phyloP scores from a whole-genome alignment of 768 basidiomycete species.

The Trametes meyenii region DNA sequence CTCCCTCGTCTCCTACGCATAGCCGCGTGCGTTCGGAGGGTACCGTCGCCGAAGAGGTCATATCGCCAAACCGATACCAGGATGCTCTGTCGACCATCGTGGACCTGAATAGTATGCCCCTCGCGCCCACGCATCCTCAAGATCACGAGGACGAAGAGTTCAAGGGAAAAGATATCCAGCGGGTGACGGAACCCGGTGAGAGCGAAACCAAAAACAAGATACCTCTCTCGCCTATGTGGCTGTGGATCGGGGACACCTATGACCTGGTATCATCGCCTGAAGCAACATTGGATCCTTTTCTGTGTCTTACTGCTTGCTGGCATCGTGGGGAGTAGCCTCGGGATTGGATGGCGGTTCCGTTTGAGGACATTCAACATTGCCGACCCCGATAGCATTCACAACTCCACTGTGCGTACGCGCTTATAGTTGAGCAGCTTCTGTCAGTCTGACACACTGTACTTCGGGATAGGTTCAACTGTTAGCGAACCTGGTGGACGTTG shows the following conservation, averaged over 20 bases:
- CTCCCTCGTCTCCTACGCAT: not conserved
- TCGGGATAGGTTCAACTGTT: constrained; percentile 12
- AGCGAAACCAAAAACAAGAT: not conserved
- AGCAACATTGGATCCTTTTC: constrained; percentile 10
- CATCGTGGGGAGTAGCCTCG: constrained; percentile 15
- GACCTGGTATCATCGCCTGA: constrained; percentile 4
- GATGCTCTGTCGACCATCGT: not conserved
- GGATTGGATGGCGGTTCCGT: constrained; percentile 20
- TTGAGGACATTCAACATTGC: constrained; percentile 19
- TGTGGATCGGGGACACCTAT: not conserved
- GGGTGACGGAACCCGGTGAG: not conserved
- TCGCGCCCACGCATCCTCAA: not conserved
- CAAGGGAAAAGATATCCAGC: not conserved
- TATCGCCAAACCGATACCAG: not conserved
- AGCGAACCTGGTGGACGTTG: constrained; percentile 20
- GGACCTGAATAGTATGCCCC: not conserved
- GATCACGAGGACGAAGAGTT: not conserved
- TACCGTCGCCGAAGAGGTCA: not conserved
- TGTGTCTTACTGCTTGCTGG: constrained; percentile 6
- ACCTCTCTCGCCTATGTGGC: not conserved
- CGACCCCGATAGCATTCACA: constrained; percentile 7
- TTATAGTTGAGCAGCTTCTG: not conserved
- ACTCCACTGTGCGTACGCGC: constrained; percentile 8
- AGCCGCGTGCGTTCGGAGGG: constrained; percentile 2
- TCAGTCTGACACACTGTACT: not conserved